Percentiles rank a stretch among this genome's conserved stretches.
These are phyloP conservation scores for Sanguinoderma infundibulare DNA, from an alignment of 1,284 basidiomycete genomes.

Conservation along the genomic window DNA sequence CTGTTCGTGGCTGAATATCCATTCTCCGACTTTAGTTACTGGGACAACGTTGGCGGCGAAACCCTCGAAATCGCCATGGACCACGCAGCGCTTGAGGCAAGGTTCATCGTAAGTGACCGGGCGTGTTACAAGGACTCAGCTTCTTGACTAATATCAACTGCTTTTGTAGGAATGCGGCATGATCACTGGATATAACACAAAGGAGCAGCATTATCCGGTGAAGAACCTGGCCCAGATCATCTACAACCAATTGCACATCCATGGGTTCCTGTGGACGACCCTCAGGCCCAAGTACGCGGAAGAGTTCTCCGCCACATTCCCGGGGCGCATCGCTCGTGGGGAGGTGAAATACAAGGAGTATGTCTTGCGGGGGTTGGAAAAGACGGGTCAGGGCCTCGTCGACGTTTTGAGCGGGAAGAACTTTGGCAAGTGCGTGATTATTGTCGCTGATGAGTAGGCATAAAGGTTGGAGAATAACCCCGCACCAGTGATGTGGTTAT, in stretches of 20 bases:
- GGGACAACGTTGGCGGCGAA: constrained; percentile 69
- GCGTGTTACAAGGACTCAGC: not conserved
- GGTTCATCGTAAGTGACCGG: constrained; percentile 58
- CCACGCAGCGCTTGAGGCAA: constrained; percentile 51
- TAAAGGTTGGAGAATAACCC: no score
- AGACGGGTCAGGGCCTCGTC: constrained; percentile 54
- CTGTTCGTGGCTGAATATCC: not conserved
- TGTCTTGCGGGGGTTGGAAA: constrained; percentile 52
- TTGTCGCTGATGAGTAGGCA: constrained; percentile 50
- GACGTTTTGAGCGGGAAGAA: constrained; percentile 62
- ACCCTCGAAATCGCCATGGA: constrained; percentile 62
- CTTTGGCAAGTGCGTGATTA: constrained; percentile 59
- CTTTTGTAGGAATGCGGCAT: constrained; percentile 28
- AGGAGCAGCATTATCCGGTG: constrained; percentile 28
- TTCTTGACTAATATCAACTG: not conserved
- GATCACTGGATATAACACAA: constrained; percentile 38
- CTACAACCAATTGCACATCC: constrained; percentile 53
- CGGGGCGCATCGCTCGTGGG: constrained; percentile 55
- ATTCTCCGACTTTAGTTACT: no score
- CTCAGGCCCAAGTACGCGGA: constrained; percentile 42
- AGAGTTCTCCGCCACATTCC: constrained; percentile 56
- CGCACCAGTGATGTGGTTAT: no score
- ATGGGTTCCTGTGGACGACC: constrained; percentile 62
- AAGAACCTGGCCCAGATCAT: constrained; percentile 45
- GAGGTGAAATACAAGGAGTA: constrained; percentile 66